Conservation (phyloP, 75 land plant genomes). For the Cryptomeria japonica region DNA sequence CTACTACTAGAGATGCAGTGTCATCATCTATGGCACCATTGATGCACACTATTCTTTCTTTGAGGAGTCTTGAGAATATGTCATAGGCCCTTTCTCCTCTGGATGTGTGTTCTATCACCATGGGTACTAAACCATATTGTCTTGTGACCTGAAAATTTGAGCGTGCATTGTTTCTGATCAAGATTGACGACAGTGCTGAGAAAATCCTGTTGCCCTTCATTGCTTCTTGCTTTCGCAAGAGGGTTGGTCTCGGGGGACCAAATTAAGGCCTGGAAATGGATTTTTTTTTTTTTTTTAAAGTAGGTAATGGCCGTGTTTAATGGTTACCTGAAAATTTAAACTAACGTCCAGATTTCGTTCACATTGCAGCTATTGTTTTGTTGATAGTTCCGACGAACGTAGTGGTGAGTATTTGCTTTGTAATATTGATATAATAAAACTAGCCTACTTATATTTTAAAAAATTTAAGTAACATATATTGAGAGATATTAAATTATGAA, state of each 20-base stretch:
- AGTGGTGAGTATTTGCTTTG: no score
- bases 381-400: no score
- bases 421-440: no score
- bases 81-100: constrained; percentile 50
- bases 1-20: constrained; percentile 50
- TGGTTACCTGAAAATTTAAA: no score
- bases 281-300: no score
- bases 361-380: no score
- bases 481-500: no score
- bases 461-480: no score
- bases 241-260: not conserved
- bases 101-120: constrained; percentile 50
- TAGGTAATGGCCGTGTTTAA: no score
- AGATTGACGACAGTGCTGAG: not conserved
- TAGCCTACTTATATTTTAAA: no score
- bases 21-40: constrained; percentile 49
- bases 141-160: not conserved
- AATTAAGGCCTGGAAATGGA: not conserved
- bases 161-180: not conserved
- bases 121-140: constrained; percentile 33
- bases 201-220: not conserved
- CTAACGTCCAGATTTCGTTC: no score
- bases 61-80: constrained; percentile 46
- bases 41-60: constrained; percentile 49
- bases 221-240: not conserved